A percentile compares a stretch with the other conserved stretches of the same genome.
These are phyloP conservation scores for Bipolaris bicolor DNA, from an alignment of 2,329 filamentous ascomycete species.

Conservation along the genomic window DNA sequence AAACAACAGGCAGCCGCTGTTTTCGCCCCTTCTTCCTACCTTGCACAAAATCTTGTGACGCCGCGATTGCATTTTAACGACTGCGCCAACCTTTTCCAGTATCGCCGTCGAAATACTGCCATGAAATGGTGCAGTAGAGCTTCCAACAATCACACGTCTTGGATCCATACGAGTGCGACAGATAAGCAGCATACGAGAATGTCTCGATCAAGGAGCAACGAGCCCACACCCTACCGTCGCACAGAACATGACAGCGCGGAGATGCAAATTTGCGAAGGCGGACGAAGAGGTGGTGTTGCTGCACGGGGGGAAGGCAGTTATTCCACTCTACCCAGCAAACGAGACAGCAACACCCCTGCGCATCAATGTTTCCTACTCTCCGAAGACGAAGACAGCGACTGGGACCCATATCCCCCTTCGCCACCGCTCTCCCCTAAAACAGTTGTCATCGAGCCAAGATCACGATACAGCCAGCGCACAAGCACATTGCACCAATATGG, in stretches of 20 bases:
- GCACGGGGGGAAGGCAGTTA: conserved; percentile 28
- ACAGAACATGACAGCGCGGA: neutral
- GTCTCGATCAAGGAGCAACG: neutral
- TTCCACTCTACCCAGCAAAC: conserved; percentile 6
- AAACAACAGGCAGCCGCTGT: neutral
- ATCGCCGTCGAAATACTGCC: neutral
- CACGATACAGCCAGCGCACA: conserved; percentile 5
- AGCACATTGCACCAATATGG: conserved; percentile 18
- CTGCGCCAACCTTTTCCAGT: neutral
- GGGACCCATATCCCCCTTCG: conserved; percentile 10
- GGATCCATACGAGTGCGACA: neutral
- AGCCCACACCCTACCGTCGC: neutral
- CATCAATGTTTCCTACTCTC: conserved; percentile 24
- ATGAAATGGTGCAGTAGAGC: neutral
- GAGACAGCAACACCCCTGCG: conserved; percentile 23
- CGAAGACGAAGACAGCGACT: conserved; percentile 19
- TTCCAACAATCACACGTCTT: neutral
- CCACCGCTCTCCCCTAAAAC: conserved; percentile 27
- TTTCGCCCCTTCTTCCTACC: neutral
- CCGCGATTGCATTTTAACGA: neutral
- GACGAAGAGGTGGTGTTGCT: conserved; percentile 35
- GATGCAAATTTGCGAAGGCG: conserved; percentile 20
- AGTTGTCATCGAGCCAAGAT: conserved; percentile 5
- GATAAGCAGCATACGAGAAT: neutral
- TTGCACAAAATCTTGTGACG: neutral